phyloP scores from a whole-genome alignment of 1,284 basidiomycete species.

The Ustilago trichophora region DNA sequence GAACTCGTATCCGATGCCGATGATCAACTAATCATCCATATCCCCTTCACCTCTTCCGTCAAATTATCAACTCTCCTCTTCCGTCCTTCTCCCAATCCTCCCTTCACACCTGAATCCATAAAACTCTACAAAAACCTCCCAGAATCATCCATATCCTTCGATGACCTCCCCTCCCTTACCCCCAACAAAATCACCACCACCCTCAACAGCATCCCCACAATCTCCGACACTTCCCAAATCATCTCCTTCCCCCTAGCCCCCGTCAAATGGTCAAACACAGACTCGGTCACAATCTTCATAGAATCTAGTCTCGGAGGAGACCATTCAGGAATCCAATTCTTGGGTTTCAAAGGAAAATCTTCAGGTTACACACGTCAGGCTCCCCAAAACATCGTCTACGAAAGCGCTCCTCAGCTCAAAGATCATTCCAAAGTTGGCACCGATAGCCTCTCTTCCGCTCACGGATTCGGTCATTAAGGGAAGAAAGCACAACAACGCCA shows the following conservation, averaged over 20 bases:
- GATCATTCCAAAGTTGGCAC: constrained; percentile 53
- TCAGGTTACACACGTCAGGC: constrained; percentile 35
- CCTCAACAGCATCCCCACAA: constrained; percentile 51
- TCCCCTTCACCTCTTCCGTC: constrained; percentile 60
- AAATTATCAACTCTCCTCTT: constrained; percentile 48
- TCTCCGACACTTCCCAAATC: constrained; percentile 34
- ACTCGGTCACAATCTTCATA: constrained; percentile 56
- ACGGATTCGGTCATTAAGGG: constrained; percentile 44
- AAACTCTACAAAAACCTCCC: constrained; percentile 45
- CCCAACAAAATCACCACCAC: constrained; percentile 7
- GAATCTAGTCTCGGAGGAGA: constrained; percentile 40
- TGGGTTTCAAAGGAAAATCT: constrained; percentile 61
- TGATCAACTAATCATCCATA: constrained; percentile 56
- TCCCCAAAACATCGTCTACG: constrained; percentile 60
- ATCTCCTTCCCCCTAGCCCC: constrained; percentile 58
- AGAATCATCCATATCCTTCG: too few species aligned
- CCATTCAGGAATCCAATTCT: constrained; percentile 46
- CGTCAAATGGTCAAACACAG: constrained; percentile 60
- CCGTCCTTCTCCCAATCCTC: too few species aligned
- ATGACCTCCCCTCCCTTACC: not conserved
- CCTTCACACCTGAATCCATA: constrained; percentile 44
- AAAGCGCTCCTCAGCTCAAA: constrained; percentile 59
- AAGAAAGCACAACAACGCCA: too few species aligned
- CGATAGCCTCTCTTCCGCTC: constrained; percentile 26
- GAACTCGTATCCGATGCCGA: constrained; percentile 50